Evolutionary conservation across 805 yeast genomes (phyloP).

Genomic region (Kodamaea kaohsiungensis): DNA sequence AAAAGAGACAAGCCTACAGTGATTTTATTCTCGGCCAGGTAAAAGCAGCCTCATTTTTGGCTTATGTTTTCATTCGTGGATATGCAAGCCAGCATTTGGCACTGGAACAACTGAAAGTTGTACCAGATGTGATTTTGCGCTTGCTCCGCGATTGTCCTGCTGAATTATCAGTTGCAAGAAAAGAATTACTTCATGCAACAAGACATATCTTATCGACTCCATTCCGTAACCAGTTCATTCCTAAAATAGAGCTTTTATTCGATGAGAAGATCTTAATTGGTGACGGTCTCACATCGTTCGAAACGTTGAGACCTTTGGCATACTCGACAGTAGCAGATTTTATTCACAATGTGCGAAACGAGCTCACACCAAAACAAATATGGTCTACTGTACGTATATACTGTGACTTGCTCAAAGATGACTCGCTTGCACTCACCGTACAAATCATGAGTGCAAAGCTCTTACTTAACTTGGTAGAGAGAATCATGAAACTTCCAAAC

Average conservation of each 20-base stretch:
- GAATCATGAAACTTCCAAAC: conserved; percentile 78
- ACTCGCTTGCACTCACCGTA: conserved; percentile 79
- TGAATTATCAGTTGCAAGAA: conserved; percentile 86
- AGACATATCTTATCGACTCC: conserved; percentile 93
- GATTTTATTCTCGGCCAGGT: conserved; percentile 93
- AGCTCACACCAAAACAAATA: conserved; percentile 77
- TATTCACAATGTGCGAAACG: conserved; percentile 86
- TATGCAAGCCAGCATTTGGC: conserved; percentile 64
- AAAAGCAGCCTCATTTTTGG: conserved; percentile 92
- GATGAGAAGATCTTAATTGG: conserved; percentile 89
- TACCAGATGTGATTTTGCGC: conserved; percentile 86
- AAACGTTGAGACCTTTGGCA: conserved; percentile 88
- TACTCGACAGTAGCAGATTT: conserved; percentile 95
- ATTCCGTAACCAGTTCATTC: conserved; percentile 75
- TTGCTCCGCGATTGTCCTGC: conserved; percentile 94
- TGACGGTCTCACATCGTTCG: conserved; percentile 87
- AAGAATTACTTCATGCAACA: conserved; percentile 90
- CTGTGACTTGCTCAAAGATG: conserved; percentile 78
- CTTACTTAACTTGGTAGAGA: conserved; percentile 81
- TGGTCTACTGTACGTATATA: conserved; percentile 85
- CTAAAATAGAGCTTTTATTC: conserved; percentile 81
- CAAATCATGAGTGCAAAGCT: conserved; percentile 97
- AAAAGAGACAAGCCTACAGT: conserved; percentile 75
- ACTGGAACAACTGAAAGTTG: conserved; percentile 47
- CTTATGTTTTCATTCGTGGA: conserved; percentile 86